Percentiles rank a stretch among this genome's conserved stretches.
Conservation (phyloP, 2,329 filamentous ascomycete genomes). For the Rhynchosporium graminicola region DNA sequence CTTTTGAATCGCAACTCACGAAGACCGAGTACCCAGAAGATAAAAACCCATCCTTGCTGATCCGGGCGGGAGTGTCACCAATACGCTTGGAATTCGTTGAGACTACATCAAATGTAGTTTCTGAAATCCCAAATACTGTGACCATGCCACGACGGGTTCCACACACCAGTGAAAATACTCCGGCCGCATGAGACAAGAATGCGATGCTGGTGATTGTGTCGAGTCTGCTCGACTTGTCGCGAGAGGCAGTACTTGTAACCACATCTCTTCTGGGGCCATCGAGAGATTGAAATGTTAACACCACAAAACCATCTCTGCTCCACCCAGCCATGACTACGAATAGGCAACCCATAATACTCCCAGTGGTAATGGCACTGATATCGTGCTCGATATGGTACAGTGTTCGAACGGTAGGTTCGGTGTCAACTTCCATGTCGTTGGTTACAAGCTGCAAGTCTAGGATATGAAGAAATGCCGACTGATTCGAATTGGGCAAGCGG, state of each 20-base stretch:
- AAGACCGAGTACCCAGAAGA: slow-evolving; percentile 42
- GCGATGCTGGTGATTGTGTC: slow-evolving; percentile 36
- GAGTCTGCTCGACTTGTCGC: slow-evolving; percentile 11
- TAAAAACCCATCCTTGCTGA: slow-evolving; percentile 32
- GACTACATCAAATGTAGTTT: slow-evolving; percentile 19
- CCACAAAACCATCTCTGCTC: slow-evolving; percentile 19
- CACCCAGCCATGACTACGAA: slow-evolving; percentile 31
- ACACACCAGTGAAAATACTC: slow-evolving; percentile 32
- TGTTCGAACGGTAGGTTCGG: slow-evolving; percentile 19
- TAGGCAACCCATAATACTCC: slow-evolving; percentile 17
- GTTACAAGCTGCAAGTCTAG: slow-evolving; percentile 19
- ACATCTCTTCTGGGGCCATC: slow-evolving; percentile 17
- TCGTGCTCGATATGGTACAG: slow-evolving; percentile 25
- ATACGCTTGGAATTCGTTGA: slow-evolving; percentile 31
- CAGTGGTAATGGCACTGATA: slow-evolving; percentile 28
- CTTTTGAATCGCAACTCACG: slow-evolving; percentile 50
- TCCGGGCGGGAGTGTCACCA: slow-evolving; percentile 33
- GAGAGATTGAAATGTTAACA: slow-evolving; percentile 29
- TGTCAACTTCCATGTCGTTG: slow-evolving; percentile 23
- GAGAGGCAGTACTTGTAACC: slow-evolving; percentile 17
- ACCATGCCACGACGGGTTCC: slow-evolving; percentile 39
- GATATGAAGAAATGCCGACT: slow-evolving; percentile 27
- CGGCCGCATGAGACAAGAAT: slow-evolving; percentile 13
- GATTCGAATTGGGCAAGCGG: slow-evolving; percentile 10
- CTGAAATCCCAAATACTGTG: slow-evolving; percentile 30